Evolutionary conservation across 495 filamentous ascomycete genomes (phyloP).

Genomic region (Lasiosphaeria ovina): DNA sequence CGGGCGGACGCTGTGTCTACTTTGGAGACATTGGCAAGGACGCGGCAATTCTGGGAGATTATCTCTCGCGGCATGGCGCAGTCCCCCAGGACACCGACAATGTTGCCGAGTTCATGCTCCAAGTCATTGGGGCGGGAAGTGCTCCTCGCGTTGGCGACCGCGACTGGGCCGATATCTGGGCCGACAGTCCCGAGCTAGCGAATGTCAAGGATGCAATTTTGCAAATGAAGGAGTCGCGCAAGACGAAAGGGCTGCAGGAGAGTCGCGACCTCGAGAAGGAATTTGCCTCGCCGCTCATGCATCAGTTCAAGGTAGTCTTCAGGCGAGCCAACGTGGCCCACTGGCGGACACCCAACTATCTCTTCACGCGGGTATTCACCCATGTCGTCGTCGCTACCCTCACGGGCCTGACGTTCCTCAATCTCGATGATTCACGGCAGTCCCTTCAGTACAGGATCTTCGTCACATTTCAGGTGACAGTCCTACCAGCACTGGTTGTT

Average conservation of each 20-base stretch:
- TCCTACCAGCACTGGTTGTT: slow-evolving; percentile 72
- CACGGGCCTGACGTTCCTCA: slow-evolving; percentile 69
- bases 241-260: slow-evolving; percentile 43
- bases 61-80: slow-evolving; percentile 56
- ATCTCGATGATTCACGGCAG: slow-evolving; percentile 64
- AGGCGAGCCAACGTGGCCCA: slow-evolving; percentile 63
- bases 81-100: slow-evolving; percentile 58
- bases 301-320: slow-evolving; percentile 67
- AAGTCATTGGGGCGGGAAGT: slow-evolving; percentile 78
- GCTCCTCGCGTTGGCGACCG: slow-evolving; percentile 67
- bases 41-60: slow-evolving; percentile 45
- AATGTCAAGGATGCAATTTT: slow-evolving; percentile 63
- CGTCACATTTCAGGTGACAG: slow-evolving; percentile 78
- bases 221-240: slow-evolving; percentile 61
- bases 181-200: slow-evolving; percentile 65
- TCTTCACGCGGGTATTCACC: slow-evolving; percentile 75
- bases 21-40: slow-evolving; percentile 60
- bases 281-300: slow-evolving; percentile 70
- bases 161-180: slow-evolving; percentile 82
- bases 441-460: slow-evolving; percentile 79
- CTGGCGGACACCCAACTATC: slow-evolving; percentile 75
- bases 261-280: slow-evolving; percentile 55
- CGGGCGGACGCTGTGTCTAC: slow-evolving; percentile 71
- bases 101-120: slow-evolving; percentile 85
- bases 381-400: slow-evolving; percentile 70